Percentiles rank a stretch among this genome's conserved stretches.
phyloP scores from a whole-genome alignment of 768 basidiomycete species.

The Clitopilus passeckerianus region DNA sequence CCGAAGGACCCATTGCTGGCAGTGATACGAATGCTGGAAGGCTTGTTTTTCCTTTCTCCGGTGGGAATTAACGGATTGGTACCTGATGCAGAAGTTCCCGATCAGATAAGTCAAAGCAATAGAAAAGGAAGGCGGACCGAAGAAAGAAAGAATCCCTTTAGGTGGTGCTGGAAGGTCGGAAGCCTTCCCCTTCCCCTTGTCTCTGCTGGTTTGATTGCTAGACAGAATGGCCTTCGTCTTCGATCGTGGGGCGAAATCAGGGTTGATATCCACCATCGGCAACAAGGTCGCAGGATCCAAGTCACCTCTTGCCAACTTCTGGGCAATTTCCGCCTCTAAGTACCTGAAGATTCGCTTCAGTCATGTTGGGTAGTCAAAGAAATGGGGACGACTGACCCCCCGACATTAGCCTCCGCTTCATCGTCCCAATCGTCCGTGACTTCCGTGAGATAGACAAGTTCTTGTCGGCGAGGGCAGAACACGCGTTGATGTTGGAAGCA shows the following conservation, averaged over 20 bases:
- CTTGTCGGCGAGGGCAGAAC: conserved; percentile 67
- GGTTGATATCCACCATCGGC: conserved; percentile 79
- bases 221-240: conserved; percentile 28
- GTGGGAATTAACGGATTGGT: conserved; percentile 35
- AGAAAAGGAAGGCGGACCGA: conserved; percentile 39
- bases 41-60: conserved; percentile 11
- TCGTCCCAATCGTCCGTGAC: conserved; percentile 53
- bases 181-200: conserved; percentile 46
- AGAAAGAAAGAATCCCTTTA: conserved; percentile 54
- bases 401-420: conserved; percentile 67
- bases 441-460: conserved; percentile 67
- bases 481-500: conserved; percentile 93
- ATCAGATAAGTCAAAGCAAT: background rate
- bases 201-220: conserved; percentile 14
- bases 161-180: conserved; percentile 19
- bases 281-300: conserved; percentile 63
- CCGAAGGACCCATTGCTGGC: conserved; percentile 31
- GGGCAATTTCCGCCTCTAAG: conserved; percentile 60
- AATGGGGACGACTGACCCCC: conserved; percentile 40
- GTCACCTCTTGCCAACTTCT: conserved; percentile 61
- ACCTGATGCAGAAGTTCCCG: conserved; percentile 20
- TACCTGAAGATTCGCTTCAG: conserved; percentile 37
- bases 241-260: conserved; percentile 50
- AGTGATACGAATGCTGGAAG: background rate
- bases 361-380: background rate